Evolutionary conservation across 2,329 filamentous ascomycete genomes (phyloP).

Genomic region (Aureobasidium sp.): DNA sequence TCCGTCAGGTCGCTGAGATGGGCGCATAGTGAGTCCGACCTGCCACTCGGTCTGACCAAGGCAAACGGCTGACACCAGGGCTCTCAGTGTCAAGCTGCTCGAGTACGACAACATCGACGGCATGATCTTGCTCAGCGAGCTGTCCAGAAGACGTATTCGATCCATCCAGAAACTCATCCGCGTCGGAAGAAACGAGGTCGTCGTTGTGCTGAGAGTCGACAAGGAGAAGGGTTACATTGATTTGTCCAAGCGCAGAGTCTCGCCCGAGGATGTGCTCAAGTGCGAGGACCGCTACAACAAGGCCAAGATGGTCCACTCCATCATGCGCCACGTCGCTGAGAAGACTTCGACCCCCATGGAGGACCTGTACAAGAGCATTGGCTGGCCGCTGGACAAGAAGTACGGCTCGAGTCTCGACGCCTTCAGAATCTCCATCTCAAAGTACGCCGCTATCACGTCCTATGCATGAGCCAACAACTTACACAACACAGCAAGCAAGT

Average conservation of each 20-base stretch:
- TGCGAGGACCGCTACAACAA: conserved; percentile 99
- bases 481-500: conserved; percentile 65
- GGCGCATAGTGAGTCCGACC: conserved; percentile 60
- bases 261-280: conserved; percentile 93
- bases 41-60: background rate
- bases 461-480: background rate
- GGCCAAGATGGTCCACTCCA: conserved; percentile 98
- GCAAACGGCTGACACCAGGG: background rate
- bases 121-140: conserved; percentile 97
- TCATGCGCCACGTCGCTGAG: conserved; percentile 97
- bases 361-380: conserved; percentile 85
- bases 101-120: conserved; percentile 99
- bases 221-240: conserved; percentile 99
- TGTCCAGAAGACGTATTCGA: conserved; percentile 95
- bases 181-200: conserved; percentile 95
- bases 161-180: conserved; percentile 98
- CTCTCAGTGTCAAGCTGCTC: conserved; percentile 70
- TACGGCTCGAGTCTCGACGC: conserved; percentile 72
- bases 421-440: conserved; percentile 96
- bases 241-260: conserved; percentile 95
- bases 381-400: conserved; percentile 96
- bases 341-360: conserved; percentile 94
- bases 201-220: conserved; percentile 96
- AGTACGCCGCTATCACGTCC: background rate
- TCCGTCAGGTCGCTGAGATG: conserved; percentile 99